Evolutionary conservation across 139 green algal genomes (phyloP), one percentile per base, ranked within the genome.

Genomic region (Pleodorina starrii): DNA sequence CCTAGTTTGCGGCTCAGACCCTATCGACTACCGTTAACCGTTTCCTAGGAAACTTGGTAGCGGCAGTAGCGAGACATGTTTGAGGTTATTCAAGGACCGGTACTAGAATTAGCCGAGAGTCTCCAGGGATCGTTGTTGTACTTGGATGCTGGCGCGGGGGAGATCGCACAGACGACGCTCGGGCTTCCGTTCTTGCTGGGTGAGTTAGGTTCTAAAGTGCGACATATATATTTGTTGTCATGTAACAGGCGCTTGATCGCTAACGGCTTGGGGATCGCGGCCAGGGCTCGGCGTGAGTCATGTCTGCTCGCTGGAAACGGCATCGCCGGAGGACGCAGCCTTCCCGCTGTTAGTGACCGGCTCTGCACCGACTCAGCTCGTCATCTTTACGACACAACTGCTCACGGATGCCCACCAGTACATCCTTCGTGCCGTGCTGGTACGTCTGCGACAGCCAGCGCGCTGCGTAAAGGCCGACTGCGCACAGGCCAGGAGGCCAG

Each of bases 201-300:
- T 94, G n/a, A 48, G 82, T 75, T 42, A 35, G 9, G 27, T 43
- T 36, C 32, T 71, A 35, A 79, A 29, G 25, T 23, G 42, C 1
- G 4, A 71, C 12, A 35, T 71, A n/a, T 40, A 3, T 44, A 48
- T 21, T 23, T 48, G 27, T 78, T 36, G 19, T 54, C 79, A 19
- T 35, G n/a, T n/a, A n/a, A n/a, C n/a, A n/a, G n/a, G n/a, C n/a
- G n/a, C n/a, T n/a, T n/a, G n/a, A n/a, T n/a, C n/a, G n/a, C n/a
- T n/a, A n/a, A n/a, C n/a, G n/a, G n/a, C n/a, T n/a, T n/a, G n/a
- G 54, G 54, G 29, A 66, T 66, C 21, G 54, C 54, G 54, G 21
- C 43, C 87, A 93, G 92, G 92, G 0, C 90, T 95, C 11, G 92
- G 92, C 11, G 92, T 91, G 21, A 78, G 63, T 5, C 80, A 93